Percentiles rank a stretch among this genome's conserved stretches.
Conservation (phyloP, 345 rosid species). For the Boechera retrofracta region DNA sequence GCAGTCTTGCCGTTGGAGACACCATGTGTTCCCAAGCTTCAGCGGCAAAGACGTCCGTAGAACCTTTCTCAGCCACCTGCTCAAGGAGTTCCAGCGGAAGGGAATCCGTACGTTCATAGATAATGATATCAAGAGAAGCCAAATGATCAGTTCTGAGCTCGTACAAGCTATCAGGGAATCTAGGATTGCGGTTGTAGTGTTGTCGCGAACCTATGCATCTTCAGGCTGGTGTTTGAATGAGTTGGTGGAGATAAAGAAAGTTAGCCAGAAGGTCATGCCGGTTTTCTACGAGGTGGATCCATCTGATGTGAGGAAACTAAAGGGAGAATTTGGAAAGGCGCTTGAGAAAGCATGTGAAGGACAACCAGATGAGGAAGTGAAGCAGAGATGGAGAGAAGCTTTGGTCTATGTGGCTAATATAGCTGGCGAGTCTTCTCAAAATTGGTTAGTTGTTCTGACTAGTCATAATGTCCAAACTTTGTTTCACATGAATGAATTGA, state of each 20-base stretch:
- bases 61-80: slow-evolving; percentile 41
- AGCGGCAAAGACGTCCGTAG: slow-evolving; percentile 34
- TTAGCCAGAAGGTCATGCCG: neutral
- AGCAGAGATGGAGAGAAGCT: slow-evolving; percentile 37
- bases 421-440: slow-evolving; percentile 32
- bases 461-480: neutral
- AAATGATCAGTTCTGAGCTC: slow-evolving; percentile 30
- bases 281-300: slow-evolving; percentile 39
- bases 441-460: slow-evolving; percentile 25
- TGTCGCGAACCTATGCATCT: slow-evolving; percentile 28
- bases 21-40: slow-evolving; percentile 38
- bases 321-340: slow-evolving; percentile 24
- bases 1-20: slow-evolving; percentile 28
- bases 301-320: slow-evolving; percentile 34
- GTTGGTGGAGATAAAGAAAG: slow-evolving; percentile 31
- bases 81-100: slow-evolving; percentile 24
- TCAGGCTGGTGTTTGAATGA: slow-evolving; percentile 36
- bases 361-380: slow-evolving; percentile 12
- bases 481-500: slow-evolving; percentile 9
- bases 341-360: slow-evolving; percentile 24
- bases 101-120: slow-evolving; percentile 35
- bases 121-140: slow-evolving; percentile 31
- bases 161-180: slow-evolving; percentile 29
- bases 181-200: slow-evolving; percentile 21
- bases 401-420: slow-evolving; percentile 30